Evolutionary conservation across 2,329 filamentous ascomycete genomes (phyloP).

Genomic region (Periconia sp.): DNA sequence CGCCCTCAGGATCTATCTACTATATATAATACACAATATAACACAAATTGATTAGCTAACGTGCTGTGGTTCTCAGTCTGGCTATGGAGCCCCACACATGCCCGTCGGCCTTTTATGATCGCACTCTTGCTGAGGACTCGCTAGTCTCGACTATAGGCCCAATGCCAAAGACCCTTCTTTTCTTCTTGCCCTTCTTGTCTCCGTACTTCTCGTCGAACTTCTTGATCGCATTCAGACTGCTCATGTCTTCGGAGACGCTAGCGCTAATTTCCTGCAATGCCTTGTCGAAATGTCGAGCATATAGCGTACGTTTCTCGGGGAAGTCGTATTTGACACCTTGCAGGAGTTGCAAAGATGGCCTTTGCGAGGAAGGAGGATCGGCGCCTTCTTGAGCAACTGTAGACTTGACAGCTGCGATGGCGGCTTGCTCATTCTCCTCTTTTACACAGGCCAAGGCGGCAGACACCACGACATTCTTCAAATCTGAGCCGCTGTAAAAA

Average conservation of each 20-base stretch:
- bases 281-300: conserved; percentile 74
- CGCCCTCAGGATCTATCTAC: background rate
- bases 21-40: background rate
- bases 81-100: too few relatives aligned
- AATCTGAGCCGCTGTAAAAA: conserved; percentile 79
- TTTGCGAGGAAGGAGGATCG: background rate
- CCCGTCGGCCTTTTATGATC: background rate
- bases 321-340: conserved; percentile 56
- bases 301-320: conserved; percentile 69
- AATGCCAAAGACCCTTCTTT: conserved; percentile 61
- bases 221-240: conserved; percentile 77
- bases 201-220: conserved; percentile 97
- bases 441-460: conserved; percentile 78
- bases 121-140: conserved; percentile 36
- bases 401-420: conserved; percentile 25
- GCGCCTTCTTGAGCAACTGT: background rate
- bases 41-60: background rate
- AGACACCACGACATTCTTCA: conserved; percentile 80
- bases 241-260: conserved; percentile 93
- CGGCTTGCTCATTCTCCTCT: conserved; percentile 62
- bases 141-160: conserved; percentile 33
- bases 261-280: conserved; percentile 88
- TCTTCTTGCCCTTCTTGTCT: conserved; percentile 69
- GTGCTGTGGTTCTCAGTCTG: too few relatives aligned
- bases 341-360: conserved; percentile 21